Base-by-base conservation (phyloP, 2,329 filamentous ascomycete genomes). In the Sordariomycetes sp. region DNA sequence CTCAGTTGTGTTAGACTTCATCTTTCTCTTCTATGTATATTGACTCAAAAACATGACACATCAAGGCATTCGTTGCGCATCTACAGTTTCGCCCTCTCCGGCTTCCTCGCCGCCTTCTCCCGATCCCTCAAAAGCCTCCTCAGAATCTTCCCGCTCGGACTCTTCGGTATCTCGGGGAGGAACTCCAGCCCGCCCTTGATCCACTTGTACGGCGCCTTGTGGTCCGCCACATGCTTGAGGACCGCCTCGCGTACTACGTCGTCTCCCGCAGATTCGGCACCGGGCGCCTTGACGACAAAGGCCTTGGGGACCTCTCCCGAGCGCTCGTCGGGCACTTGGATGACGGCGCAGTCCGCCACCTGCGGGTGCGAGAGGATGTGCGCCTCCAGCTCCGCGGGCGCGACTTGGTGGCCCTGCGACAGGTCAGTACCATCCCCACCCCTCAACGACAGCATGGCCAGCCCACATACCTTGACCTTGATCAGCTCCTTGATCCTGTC, bases 331-430 rank as follows among this genome's bases (percentile, higher is more conserved):
- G 85, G 87, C 1, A 91, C 76, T 16, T 86, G 85, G 62, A 94
- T 90, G 8, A 95, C 89, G 16, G 89, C 85, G 63, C 84, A 88
- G 70, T 95, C 89, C 51, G 83, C 82, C n/a, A 94, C 89, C 12
- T 79, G 77, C 0, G 85, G 82, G 68, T 93, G 89, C 0, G 84
- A 80, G 16, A 95, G 81, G 5, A 95, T 77, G 65, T 90, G 87
- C 1, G 88, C 86, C 72, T 95, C 89, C 1, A 95, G 81, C 68
- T 94, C 89, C 1, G 89, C 89, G 0, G 89, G 89, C 0, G 89
- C 88, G 24, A 94, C 89, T 83, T 94, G 89, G 60, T 87, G 76
- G 59, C 89, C 90, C 84, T 74, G 57, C 4, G n/a, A 16, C 46
- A 25, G 18, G 24, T 48, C 20, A 24, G 22, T 50, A 20, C 2